phyloP scores from a whole-genome alignment of 345 rosid genomes.

The Jatropha curcas region DNA sequence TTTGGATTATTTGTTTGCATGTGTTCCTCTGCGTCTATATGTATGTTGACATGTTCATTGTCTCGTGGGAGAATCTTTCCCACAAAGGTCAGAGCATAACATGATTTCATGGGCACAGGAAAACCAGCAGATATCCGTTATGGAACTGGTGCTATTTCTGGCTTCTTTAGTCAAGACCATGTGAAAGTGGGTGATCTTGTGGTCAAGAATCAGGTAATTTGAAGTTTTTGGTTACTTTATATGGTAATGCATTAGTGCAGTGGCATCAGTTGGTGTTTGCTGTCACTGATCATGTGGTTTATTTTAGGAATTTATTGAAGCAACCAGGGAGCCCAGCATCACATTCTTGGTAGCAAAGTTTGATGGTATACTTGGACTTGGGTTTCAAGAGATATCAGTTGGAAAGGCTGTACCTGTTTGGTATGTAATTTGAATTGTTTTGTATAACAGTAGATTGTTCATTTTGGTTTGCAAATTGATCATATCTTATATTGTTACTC shows the following conservation, averaged over 20 bases:
- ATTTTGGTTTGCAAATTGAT: constrained; percentile 2
- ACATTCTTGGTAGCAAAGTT: constrained; percentile 83
- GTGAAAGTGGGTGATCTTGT: constrained; percentile 73
- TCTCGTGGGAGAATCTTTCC: background rate
- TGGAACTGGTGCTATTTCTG: constrained; percentile 71
- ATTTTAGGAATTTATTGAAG: constrained; percentile 84
- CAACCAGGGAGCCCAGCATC: constrained; percentile 78
- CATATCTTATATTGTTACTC: background rate
- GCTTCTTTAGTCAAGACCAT: constrained; percentile 77
- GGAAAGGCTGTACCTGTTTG: constrained; percentile 83
- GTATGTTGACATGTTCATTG: background rate
- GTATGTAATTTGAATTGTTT: constrained; percentile 31
- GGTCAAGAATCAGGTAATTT: constrained; percentile 66
- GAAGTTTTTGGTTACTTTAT: constrained; percentile 11
- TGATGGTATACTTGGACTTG: constrained; percentile 97
- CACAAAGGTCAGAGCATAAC: background rate
- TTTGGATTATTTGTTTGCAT: background rate
- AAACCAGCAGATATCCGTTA: constrained; percentile 72
- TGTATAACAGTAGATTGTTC: background rate
- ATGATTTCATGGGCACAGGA: constrained; percentile 45
- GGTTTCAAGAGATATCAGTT: constrained; percentile 87
- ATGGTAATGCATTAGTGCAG: background rate
- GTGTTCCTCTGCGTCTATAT: background rate
- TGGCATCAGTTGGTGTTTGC: background rate
- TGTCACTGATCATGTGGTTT: background rate